Percentiles rank a stretch among this genome's conserved stretches.
phyloP scores from a whole-genome alignment of 768 basidiomycete genomes.

The Hericium erinaceus region DNA sequence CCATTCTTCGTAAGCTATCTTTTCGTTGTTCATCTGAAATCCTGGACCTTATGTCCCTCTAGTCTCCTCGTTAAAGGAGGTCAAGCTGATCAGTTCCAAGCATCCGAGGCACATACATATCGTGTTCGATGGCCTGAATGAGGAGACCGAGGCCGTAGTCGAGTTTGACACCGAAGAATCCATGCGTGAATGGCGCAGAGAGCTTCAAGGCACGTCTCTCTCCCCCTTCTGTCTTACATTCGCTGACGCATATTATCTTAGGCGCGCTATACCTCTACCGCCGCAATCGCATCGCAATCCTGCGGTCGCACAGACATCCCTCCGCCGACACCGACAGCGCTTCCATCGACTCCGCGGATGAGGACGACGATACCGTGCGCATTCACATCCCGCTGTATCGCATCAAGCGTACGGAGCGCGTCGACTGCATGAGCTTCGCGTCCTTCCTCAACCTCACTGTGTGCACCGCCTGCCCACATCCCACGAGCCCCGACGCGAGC shows the following conservation, averaged over 20 bases:
- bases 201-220: slow-evolving; percentile 30
- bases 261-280: slow-evolving; percentile 38
- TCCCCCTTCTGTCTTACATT: neutral
- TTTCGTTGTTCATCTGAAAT: neutral
- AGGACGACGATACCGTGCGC: slow-evolving; percentile 30
- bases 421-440: slow-evolving; percentile 10
- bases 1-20: slow-evolving; percentile 37
- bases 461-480: neutral
- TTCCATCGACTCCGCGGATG: slow-evolving; percentile 13
- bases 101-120: slow-evolving; percentile 34
- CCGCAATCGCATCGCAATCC: slow-evolving; percentile 30
- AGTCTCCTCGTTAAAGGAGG: slow-evolving; percentile 41
- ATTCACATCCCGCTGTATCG: slow-evolving; percentile 37
- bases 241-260: slow-evolving; percentile 11
- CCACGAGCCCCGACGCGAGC: neutral
- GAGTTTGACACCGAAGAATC: slow-evolving; percentile 55
- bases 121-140: slow-evolving; percentile 23
- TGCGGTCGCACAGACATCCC: slow-evolving; percentile 3
- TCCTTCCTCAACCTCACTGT: slow-evolving; percentile 15
- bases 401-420: slow-evolving; percentile 21
- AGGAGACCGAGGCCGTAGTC: slow-evolving; percentile 20
- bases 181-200: slow-evolving; percentile 39
- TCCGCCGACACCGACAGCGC: neutral
- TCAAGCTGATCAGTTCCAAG: slow-evolving; percentile 36
- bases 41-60: neutral